phyloP scores from a whole-genome alignment of 345 rosid species.

The Boechera divaricarpa region DNA sequence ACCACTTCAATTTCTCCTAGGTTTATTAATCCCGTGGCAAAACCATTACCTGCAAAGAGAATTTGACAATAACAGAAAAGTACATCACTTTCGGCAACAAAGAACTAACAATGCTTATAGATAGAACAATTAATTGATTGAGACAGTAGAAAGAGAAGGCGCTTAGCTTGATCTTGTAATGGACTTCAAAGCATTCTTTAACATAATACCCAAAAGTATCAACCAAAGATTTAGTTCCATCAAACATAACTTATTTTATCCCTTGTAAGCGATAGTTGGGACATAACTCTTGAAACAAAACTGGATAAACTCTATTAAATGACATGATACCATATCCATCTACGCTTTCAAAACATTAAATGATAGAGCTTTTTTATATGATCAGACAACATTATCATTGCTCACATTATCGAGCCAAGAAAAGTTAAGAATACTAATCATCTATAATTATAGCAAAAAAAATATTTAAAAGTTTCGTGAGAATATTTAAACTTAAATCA shows the following conservation, averaged over 20 bases:
- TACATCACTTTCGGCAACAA: conserved; percentile 23
- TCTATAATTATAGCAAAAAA: neutral
- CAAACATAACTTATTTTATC: conserved; percentile 11
- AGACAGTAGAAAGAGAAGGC: neutral
- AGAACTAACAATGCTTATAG: conserved; percentile 14
- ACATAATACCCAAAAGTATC: neutral
- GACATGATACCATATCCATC: conserved; percentile 4
- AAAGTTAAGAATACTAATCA: neutral
- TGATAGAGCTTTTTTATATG: neutral
- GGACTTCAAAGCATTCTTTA: conserved; percentile 10
- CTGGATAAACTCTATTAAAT: neutral
- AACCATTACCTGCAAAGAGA: conserved; percentile 66
- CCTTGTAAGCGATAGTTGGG: neutral
- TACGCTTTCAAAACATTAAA: neutral
- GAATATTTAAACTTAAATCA: neutral
- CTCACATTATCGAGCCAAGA: neutral
- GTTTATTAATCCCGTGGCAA: conserved; percentile 66
- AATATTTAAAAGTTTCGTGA: neutral
- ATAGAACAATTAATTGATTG: neutral
- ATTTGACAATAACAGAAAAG: neutral
- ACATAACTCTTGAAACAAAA: no score
- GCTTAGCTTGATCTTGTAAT: neutral
- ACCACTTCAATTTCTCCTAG: conserved; percentile 74
- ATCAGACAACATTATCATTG: neutral
- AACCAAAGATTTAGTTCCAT: neutral